Evolutionary conservation across 495 filamentous ascomycete genomes (phyloP).

Genomic region (Patellaria atrata): DNA sequence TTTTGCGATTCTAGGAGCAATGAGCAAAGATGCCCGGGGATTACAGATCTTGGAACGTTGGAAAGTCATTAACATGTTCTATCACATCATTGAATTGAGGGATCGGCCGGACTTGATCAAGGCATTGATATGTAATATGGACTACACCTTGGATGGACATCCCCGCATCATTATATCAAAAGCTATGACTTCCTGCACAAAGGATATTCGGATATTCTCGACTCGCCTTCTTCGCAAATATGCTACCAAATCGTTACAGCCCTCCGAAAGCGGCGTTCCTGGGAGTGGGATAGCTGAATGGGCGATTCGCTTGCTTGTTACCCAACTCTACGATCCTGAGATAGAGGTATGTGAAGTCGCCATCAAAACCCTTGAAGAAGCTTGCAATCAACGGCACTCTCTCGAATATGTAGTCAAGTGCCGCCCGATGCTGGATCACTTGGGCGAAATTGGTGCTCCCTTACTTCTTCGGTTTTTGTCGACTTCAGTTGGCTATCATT

Average conservation of each 20-base stretch:
- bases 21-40: slow-evolving; percentile 69
- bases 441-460: slow-evolving; percentile 93
- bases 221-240: slow-evolving; percentile 77
- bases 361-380: slow-evolving; percentile 92
- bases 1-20: slow-evolving; percentile 75
- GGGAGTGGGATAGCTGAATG: slow-evolving; percentile 49
- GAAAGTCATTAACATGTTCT: slow-evolving; percentile 98
- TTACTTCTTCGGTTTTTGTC: slow-evolving; percentile 85
- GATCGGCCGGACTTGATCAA: slow-evolving; percentile 83
- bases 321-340: slow-evolving; percentile 92
- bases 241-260: slow-evolving; percentile 35
- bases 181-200: slow-evolving; percentile 78
- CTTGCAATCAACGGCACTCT: slow-evolving; percentile 77
- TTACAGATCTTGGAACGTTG: slow-evolving; percentile 86
- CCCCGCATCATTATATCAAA: slow-evolving; percentile 86
- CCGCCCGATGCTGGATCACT: slow-evolving; percentile 85
- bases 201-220: slow-evolving; percentile 76
- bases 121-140: slow-evolving; percentile 73
- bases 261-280: slow-evolving; percentile 6
- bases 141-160: slow-evolving; percentile 79
- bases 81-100: slow-evolving; percentile 85
- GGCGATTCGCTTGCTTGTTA: slow-evolving; percentile 92
- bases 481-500: slow-evolving; percentile 92
- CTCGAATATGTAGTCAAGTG: slow-evolving; percentile 95
- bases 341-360: slow-evolving; percentile 91